A percentile compares a stretch with the other conserved stretches of the same genome.
Evolutionary conservation across 805 yeast genomes (phyloP).

Genomic region (Saccharomyces paradoxus): DNA sequence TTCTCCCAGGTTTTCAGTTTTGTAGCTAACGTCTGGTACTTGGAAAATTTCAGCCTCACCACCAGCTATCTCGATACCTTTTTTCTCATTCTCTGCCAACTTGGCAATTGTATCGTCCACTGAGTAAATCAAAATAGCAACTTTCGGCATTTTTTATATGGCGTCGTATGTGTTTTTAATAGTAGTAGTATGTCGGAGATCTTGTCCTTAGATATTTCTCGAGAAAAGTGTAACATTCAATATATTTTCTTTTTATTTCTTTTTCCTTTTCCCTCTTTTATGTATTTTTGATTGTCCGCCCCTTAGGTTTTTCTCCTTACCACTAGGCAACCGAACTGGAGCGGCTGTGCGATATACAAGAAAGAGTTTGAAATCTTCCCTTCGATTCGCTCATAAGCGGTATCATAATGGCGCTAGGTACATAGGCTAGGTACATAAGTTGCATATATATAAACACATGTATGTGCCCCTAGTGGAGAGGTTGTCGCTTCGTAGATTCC

Average conservation of each 20-base stretch:
- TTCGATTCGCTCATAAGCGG: background rate
- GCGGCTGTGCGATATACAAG: background rate
- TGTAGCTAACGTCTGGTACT: constrained; percentile 63
- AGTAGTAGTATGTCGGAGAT: background rate
- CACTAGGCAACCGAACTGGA: background rate
- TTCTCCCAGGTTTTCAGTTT: constrained; percentile 27
- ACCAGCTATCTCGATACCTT: constrained; percentile 65
- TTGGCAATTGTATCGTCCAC: constrained; percentile 69
- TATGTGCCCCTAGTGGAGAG: background rate
- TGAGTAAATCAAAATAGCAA: constrained; percentile 74
- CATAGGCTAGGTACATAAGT: background rate
- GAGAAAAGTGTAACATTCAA: background rate
- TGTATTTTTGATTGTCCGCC: background rate
- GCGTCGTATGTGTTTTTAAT: background rate
- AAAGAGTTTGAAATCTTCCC: background rate
- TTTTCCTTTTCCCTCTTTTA: background rate
- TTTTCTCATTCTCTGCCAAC: constrained; percentile 59
- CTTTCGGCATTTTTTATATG: constrained; percentile 31
- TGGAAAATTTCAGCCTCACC: constrained; percentile 65
- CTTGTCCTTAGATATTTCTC: background rate
- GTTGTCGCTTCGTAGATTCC: background rate
- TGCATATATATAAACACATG: background rate
- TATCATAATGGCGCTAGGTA: background rate
- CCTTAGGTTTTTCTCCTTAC: background rate
- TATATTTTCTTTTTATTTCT: background rate